phyloP scores from a whole-genome alignment of 1,284 basidiomycete species.

The Boletus sp. region DNA sequence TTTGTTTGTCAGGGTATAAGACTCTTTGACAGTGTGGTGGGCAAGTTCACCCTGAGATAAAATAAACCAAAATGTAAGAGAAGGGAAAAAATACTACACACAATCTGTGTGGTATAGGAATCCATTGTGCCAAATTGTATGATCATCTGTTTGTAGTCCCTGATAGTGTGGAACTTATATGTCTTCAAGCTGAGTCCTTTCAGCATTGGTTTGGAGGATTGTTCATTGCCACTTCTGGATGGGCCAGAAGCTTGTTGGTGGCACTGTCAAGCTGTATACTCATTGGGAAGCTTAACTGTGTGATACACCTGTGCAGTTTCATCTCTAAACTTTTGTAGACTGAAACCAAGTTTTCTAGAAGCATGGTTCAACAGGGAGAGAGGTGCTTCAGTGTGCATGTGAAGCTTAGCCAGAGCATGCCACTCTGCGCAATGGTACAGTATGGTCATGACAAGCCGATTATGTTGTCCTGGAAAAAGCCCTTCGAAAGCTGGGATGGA shows the following conservation, averaged over 20 bases:
- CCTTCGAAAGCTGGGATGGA: background rate
- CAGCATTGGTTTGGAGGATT: background rate
- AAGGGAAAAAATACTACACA: constrained; percentile 5
- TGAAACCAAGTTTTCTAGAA: too few relatives aligned
- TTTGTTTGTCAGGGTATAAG: constrained; percentile 37
- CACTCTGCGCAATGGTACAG: too few relatives aligned
- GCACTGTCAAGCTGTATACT: background rate
- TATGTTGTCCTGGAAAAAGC: too few relatives aligned
- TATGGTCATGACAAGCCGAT: too few relatives aligned
- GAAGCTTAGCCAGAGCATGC: too few relatives aligned
- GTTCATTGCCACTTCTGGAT: background rate
- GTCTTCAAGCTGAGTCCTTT: constrained; percentile 17
- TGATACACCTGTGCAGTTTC: background rate
- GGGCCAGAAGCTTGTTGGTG: background rate
- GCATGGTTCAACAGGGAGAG: too few relatives aligned
- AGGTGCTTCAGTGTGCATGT: too few relatives aligned
- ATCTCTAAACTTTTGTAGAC: too few relatives aligned
- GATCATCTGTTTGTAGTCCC: constrained; percentile 39
- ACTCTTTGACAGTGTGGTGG: constrained; percentile 36
- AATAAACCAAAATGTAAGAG: background rate
- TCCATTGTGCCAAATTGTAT: constrained; percentile 6
- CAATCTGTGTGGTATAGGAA: constrained; percentile 12
- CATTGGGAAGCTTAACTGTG: constrained; percentile 5
- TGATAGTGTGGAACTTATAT: constrained; percentile 42
- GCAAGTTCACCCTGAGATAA: constrained; percentile 41